Evolutionary conservation across 2,329 filamentous ascomycete genomes (phyloP), one percentile per base, ranked within the genome.

Genomic region (Colletotrichum magnum): DNA sequence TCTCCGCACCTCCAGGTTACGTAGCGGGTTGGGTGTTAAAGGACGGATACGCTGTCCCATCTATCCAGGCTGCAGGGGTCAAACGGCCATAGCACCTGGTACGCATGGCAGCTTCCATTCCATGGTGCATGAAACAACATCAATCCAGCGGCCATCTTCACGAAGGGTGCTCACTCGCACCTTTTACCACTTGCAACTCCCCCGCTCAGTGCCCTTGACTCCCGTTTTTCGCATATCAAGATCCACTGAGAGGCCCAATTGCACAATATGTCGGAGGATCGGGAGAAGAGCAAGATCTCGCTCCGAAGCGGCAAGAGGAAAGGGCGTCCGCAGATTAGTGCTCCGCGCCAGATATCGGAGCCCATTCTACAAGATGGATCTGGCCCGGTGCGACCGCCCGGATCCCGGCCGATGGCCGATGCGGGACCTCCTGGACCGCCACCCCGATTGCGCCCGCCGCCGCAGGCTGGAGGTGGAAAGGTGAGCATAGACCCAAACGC

Each of bases 281-380:
- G 62, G 26, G 66, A 69, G 57, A 84, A 85, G 73, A 86, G 84
- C 78, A 89, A 87, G 79, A 88, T 90, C 73, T 92, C 90, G 67
- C 85, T 92, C 65, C 85, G 90, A 47, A 90, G 84, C 77, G 88
- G 87, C 32, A 91, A 90, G 79, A 83, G 89, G 74, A 90, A 90
- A 76, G 83, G 79, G 53, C 86, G 89, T n/a, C 88, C 88, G 18
- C 82, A 82, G 65, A 91, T 91, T 76, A 90, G 88, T 77, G 86
- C 89, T 6, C 88, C 89, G 32, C 84, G 85, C 72, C 88, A 91
- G 77, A 91, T 92, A 73, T 91, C 89, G 4, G 85, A 81, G 39
- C 89, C 89, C 21, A 87, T 91, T 71, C 81, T 83, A 15, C 87
- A 88, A 73, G 82, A 87, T 80, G 71, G 65, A 66, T 62, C 68